Evolutionary conservation across 2,329 filamentous ascomycete genomes (phyloP), one percentile per base, ranked within the genome.

Genomic region (Orbilia brochopaga): DNA sequence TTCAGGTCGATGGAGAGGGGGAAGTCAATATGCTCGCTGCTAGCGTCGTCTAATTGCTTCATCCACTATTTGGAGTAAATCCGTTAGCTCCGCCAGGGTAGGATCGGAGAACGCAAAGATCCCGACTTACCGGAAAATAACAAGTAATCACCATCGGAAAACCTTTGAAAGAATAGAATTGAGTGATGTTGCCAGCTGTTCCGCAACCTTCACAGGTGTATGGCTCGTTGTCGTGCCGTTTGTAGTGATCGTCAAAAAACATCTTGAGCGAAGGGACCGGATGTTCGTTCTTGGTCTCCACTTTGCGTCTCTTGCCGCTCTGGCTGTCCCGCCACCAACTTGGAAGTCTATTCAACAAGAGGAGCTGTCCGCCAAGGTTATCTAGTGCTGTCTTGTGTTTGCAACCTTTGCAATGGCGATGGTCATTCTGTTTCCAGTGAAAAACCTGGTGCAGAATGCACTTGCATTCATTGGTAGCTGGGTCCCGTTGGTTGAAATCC

Each of bases 361-460:
- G 27, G 13, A 65, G 46, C 23, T 58, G 67, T 21, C 67, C 67
- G n/a, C 60, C 60, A 4, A 64, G 51, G 15, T 63, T 62, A 24
- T 59, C 50, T 2, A 52, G 17, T 2, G 60, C 56, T 11, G 42
- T 40, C 24, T 72, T 72, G 2, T 48, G n/a, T 67, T 87, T 85
- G 80, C 93, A 97, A 76, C 89, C 90, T 77, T 91, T 89, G 80
- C 93, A 99, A 17, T 91, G 96, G 42, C 96, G 93, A 19, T 90
- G 93, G 77, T 89, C 94, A 76, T 91, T 90, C 72, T 95, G 86
- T 42, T 95, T 93, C 72, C 94, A 94, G 78, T 93, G 96, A 77
- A 97, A 97, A 0, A 91, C 92, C 78, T 93, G 90, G 79, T 97
- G 94, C 75, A 97, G 89, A 76, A 97, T 90, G 80, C 93, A 99